These are phyloP conservation scores for Colletotrichum sp. DNA, from an alignment of 2,329 filamentous ascomycete species.

Conservation along the genomic window DNA sequence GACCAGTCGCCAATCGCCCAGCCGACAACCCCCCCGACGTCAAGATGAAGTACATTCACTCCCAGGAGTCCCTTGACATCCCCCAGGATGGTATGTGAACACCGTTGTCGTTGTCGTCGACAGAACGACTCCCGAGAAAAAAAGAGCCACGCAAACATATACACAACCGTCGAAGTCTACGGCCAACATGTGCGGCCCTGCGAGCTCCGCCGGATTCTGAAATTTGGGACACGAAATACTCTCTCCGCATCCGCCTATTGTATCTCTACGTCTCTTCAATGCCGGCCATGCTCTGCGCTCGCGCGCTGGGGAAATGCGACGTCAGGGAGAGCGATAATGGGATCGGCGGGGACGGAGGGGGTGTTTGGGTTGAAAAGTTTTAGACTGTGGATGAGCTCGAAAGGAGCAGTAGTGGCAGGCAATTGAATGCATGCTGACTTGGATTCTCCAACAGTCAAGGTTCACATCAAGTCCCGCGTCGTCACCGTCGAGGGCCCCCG, in stretches of 20 bases:
- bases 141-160: neutral
- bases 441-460: slow-evolving; percentile 76
- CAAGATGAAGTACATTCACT: slow-evolving; percentile 99
- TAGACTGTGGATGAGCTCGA: slow-evolving; percentile 27
- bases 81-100: slow-evolving; percentile 89
- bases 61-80: slow-evolving; percentile 92
- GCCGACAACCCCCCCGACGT: slow-evolving; percentile 50
- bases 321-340: neutral
- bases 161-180: neutral
- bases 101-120: slow-evolving; percentile 11
- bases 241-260: neutral
- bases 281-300: neutral
- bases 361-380: slow-evolving; percentile 24
- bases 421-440: slow-evolving; percentile 36
- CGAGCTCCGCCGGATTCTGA: slow-evolving; percentile 21
- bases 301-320: neutral
- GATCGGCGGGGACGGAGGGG: neutral
- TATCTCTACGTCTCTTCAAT: neutral
- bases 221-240: slow-evolving; percentile 17
- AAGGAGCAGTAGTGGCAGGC: slow-evolving; percentile 26
- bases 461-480: slow-evolving; percentile 94
- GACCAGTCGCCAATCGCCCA: slow-evolving; percentile 19
- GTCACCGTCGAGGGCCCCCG: slow-evolving; percentile 97
- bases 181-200: neutral
- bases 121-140: neutral